phyloP scores from a whole-genome alignment of 805 yeast species.

The Priceomyces castillae region DNA sequence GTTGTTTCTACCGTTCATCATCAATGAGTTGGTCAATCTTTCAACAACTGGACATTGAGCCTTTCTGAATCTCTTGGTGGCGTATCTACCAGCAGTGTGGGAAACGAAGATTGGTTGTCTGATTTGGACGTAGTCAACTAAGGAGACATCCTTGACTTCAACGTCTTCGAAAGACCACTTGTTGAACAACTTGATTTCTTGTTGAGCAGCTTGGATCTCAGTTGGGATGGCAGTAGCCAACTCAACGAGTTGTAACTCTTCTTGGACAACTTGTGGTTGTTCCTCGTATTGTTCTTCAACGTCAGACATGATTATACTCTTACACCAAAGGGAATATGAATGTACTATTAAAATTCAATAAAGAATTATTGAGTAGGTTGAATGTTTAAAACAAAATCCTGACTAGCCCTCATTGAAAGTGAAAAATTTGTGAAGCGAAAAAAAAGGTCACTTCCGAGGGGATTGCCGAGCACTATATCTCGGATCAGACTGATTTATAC shows the following conservation, averaged over 20 bases:
- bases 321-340: slow-evolving; percentile 1
- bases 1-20: slow-evolving; percentile 99
- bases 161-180: slow-evolving; percentile 99
- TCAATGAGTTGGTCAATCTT: slow-evolving; percentile 98
- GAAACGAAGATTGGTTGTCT: slow-evolving; percentile 96
- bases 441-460: background rate
- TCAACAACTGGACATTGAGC: slow-evolving; percentile 99
- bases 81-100: slow-evolving; percentile 99
- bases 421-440: slow-evolving; percentile 2
- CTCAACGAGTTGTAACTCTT: slow-evolving; percentile 76
- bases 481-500: too few species aligned
- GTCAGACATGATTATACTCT: slow-evolving; percentile 69
- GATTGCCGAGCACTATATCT: too few species aligned
- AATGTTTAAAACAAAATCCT: background rate
- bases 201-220: slow-evolving; percentile 93
- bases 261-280: slow-evolving; percentile 80
- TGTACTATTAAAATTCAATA: background rate
- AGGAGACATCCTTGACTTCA: slow-evolving; percentile 95
- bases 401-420: background rate
- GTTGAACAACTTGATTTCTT: slow-evolving; percentile 97
- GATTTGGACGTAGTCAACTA: slow-evolving; percentile 97
- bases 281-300: slow-evolving; percentile 62
- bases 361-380: background rate
- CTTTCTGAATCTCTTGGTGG: slow-evolving; percentile 99
- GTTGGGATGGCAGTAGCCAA: slow-evolving; percentile 96